Conservation (phyloP, 257 asterid genomes). For the Osmanthus fragrans region DNA sequence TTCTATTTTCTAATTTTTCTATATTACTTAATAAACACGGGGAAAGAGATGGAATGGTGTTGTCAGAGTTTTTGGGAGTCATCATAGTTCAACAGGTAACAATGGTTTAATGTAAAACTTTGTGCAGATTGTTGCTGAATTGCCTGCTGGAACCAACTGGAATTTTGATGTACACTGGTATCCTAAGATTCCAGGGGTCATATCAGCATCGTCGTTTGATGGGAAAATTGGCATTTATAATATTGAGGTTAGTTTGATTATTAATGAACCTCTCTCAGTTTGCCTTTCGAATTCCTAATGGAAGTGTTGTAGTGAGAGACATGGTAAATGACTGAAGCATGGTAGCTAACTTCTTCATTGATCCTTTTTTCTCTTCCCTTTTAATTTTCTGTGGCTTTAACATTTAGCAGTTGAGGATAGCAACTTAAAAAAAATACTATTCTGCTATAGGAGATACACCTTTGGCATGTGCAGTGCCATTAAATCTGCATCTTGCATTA, state of each 20-base stretch:
- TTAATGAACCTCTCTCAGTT: conserved; percentile 17
- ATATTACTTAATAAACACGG: background rate
- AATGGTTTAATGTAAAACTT: conserved; percentile 10
- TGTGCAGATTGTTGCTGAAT: conserved; percentile 83
- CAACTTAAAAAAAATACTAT: background rate
- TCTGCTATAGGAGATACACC: background rate
- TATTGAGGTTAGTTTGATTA: conserved; percentile 65
- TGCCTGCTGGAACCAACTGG: conserved; percentile 98
- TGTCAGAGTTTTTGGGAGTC: background rate
- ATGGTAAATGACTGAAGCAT: conserved; percentile 7
- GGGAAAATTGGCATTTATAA: conserved; percentile 94
- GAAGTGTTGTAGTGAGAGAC: conserved; percentile 8
- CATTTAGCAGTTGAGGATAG: conserved; percentile 6
- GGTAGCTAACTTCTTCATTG: background rate
- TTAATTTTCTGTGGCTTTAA: conserved; percentile 9
- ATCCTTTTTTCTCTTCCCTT: conserved; percentile 5
- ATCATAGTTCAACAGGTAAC: conserved; percentile 2
- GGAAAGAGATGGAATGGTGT: background rate
- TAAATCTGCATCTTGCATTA: background rate
- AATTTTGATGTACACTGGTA: conserved; percentile 98
- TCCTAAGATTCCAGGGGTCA: conserved; percentile 87
- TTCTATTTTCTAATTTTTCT: background rate
- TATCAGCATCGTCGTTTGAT: conserved; percentile 97
- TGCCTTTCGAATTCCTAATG: background rate
- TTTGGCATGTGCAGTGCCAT: background rate